Evolutionary conservation across 2,329 filamentous ascomycete species (phyloP), one percentile per base, ranked within the genome.

Genomic region (Parasarocladium wereldwijsianum): DNA sequence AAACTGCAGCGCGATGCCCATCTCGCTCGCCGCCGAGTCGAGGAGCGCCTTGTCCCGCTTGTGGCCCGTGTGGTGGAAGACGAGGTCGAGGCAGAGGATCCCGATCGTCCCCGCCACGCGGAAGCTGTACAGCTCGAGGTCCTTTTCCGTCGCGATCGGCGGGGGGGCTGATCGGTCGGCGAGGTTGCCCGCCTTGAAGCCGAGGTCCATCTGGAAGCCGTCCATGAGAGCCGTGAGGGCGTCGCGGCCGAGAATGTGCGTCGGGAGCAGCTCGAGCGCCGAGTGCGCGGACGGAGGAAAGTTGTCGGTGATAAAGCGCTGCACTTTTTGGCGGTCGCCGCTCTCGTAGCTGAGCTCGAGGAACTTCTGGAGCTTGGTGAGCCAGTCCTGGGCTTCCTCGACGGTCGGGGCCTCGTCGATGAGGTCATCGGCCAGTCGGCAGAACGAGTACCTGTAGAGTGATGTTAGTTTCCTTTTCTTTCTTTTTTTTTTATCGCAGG

Each of bases 1-100:
- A 40, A 77, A 82, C 43, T 85, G 78, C n/a, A 84, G 54, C 2
- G 78, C 77, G 19, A 77, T 64, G 0, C 79, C 79, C 77, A 83
- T 83, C 17, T 62, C 57, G 13, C 61, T 58, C 1, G 75, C 75
- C 1, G 73, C 66, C 11, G 54, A 43, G 10, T 75, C 54, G 5
- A 80, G 57, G 3, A 52, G 43, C 10, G 55, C 44, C 25, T 35
- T 32, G 16, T 32, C 26, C 4, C 24, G 31, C n/a, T 38, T 17
- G 35, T 47, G 36, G 27, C 55, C 19, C 40, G 52, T 60, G 41
- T 81, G 69, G 35, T 66, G 54, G 39, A 79, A 72, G 9, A 77
- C 74, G 3, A 83, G 58, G 43, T 76, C 63, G 6, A 82, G 57
- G 38, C 75, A 77, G 19, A 79, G 60, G 37, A 77, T 64, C 8